Percentiles rank a stretch among this genome's conserved stretches.
These are phyloP conservation scores for Exsudoporus frostii DNA, from an alignment of 768 basidiomycete species.

Conservation along the genomic window DNA sequence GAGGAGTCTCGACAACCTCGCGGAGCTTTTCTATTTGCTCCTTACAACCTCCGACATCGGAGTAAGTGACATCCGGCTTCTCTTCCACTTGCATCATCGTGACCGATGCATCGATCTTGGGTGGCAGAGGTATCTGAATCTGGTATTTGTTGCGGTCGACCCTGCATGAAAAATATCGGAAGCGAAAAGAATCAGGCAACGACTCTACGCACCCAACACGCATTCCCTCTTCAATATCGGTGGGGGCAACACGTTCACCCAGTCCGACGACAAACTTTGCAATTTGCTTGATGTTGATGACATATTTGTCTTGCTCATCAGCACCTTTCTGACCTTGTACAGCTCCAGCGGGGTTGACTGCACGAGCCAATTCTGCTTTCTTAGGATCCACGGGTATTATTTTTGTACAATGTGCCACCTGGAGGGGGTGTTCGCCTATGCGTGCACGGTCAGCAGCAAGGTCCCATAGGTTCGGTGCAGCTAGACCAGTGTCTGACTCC, in stretches of 20 bases:
- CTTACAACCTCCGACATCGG: constrained; percentile 97
- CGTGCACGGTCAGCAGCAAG: constrained; percentile 88
- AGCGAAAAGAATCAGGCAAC: not conserved
- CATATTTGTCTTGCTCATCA: constrained; percentile 98
- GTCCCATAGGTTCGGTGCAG: constrained; percentile 97
- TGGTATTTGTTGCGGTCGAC: constrained; percentile 97
- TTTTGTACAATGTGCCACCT: constrained; percentile 98
- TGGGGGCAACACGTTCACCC: constrained; percentile 93
- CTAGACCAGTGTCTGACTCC: constrained; percentile 97
- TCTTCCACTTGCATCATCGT: constrained; percentile 99
- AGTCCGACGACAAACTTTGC: constrained; percentile 99
- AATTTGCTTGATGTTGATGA: constrained; percentile 99
- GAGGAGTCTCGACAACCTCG: constrained; percentile 95
- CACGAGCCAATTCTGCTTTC: constrained; percentile 72
- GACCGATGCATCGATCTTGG: constrained; percentile 98
- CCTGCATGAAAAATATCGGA: constrained; percentile 38
- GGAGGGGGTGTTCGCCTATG: constrained; percentile 90
- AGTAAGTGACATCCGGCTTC: constrained; percentile 97
- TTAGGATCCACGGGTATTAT: constrained; percentile 84
- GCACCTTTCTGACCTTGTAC: constrained; percentile 91
- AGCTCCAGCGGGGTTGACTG: constrained; percentile 75
- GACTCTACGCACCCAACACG: constrained; percentile 82
- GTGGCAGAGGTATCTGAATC: constrained; percentile 96
- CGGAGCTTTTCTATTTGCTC: constrained; percentile 99
- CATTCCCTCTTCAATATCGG: constrained; percentile 99